Percentiles rank a stretch among this genome's conserved stretches.
These are phyloP conservation scores for Brettanomyces nanus DNA, from an alignment of 805 yeast species.

Conservation along the genomic window DNA sequence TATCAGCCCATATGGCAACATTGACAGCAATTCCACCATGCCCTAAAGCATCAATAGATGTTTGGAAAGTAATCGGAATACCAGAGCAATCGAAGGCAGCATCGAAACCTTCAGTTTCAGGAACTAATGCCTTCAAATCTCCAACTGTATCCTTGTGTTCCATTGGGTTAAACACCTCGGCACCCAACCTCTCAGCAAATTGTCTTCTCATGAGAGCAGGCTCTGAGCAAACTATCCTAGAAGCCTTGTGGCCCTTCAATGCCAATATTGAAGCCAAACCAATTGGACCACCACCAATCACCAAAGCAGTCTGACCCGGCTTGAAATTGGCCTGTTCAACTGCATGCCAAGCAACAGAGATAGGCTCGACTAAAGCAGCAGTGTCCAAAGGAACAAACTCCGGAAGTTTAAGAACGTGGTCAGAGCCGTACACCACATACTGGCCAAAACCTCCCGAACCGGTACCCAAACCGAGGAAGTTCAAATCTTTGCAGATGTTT, in stretches of 20 bases:
- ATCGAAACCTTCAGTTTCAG: conserved; percentile 38
- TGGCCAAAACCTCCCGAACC: conserved; percentile 40
- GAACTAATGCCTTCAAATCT: conserved; percentile 30
- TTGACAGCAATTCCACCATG: conserved; percentile 54
- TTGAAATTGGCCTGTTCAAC: conserved; percentile 37
- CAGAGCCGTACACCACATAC: conserved; percentile 28
- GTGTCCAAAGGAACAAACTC: conserved; percentile 24
- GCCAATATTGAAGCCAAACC: conserved; percentile 53
- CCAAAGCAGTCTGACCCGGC: conserved; percentile 38
- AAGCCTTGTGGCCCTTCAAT: conserved; percentile 38
- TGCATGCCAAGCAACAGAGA: conserved; percentile 56
- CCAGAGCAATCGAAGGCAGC: conserved; percentile 50
- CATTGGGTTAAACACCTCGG: conserved; percentile 42
- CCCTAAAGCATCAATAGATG: conserved; percentile 41
- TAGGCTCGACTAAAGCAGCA: conserved; percentile 49
- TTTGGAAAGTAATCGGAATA: conserved; percentile 41
- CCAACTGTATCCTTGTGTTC: conserved; percentile 30
- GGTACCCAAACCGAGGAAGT: conserved; percentile 42
- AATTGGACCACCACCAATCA: conserved; percentile 57
- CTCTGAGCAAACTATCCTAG: conserved; percentile 49
- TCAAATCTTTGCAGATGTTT: conserved; percentile 36
- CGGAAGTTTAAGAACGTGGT: conserved; percentile 28
- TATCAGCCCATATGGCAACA: conserved; percentile 57
- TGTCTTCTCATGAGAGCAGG: conserved; percentile 57
- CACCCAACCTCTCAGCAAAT: conserved; percentile 44